Conservation (phyloP, 176 grass and related monocot genomes). For the Triticum monococcum region DNA sequence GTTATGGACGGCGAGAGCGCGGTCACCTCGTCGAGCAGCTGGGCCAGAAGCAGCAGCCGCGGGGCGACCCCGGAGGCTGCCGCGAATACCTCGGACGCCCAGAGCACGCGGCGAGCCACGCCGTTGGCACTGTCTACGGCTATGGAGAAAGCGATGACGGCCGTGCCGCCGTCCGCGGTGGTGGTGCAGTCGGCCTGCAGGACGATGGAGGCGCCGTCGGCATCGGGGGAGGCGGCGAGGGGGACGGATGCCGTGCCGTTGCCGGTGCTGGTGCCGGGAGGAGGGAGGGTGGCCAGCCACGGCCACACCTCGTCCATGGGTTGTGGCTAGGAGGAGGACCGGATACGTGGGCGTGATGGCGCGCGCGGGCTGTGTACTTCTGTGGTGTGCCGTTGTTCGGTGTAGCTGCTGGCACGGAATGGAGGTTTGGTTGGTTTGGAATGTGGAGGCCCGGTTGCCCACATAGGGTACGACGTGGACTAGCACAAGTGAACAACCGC, state of each 20-base stretch:
- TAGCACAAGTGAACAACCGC: not conserved
- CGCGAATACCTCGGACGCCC: constrained; percentile 42
- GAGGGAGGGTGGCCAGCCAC: constrained; percentile 47
- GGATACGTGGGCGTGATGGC: constrained; percentile 17
- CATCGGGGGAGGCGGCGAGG: constrained; percentile 39
- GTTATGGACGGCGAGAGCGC: constrained; percentile 42
- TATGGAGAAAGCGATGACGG: constrained; percentile 48
- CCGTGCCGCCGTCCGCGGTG: not conserved
- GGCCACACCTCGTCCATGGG: constrained; percentile 83
- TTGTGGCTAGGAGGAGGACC: not conserved
- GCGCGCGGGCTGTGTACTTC: not conserved
- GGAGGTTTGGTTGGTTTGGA: constrained; percentile 14
- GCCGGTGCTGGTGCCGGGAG: not conserved
- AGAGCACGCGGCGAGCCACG: constrained; percentile 32
- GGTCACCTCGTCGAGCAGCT: constrained; percentile 64
- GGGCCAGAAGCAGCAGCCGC: constrained; percentile 48
- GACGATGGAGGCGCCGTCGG: constrained; percentile 51
- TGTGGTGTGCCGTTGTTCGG: not conserved
- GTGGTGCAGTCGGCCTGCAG: constrained; percentile 34
- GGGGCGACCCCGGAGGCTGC: constrained; percentile 13
- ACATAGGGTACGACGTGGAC: constrained; percentile 10
- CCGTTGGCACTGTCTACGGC: constrained; percentile 31
- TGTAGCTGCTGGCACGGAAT: constrained; percentile 29
- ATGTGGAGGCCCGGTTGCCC: constrained; percentile 11
- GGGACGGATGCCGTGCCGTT: constrained; percentile 12